phyloP scores from a whole-genome alignment of 192 early-diverging fungal species.

The Linderina pennispora region DNA sequence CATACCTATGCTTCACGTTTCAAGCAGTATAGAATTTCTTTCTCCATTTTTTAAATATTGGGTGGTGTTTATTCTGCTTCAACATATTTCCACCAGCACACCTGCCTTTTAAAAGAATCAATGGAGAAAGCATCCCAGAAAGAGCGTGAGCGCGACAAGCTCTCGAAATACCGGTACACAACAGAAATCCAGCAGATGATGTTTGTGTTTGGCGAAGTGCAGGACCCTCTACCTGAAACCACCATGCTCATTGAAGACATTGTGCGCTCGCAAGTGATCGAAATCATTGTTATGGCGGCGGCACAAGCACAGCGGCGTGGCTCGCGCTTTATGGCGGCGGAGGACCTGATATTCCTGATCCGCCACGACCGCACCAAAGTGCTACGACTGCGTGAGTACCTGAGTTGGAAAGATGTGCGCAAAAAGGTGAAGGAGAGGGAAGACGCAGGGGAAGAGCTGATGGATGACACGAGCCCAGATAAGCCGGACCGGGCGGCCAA shows the following conservation, averaged over 20 bases:
- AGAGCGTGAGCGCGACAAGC: constrained; percentile 23
- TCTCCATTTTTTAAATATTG: too few species aligned
- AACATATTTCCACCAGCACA: too few species aligned
- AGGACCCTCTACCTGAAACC: constrained; percentile 83
- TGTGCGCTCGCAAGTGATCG: constrained; percentile 88
- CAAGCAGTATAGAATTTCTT: too few species aligned
- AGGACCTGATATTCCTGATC: constrained; percentile 96
- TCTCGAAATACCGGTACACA: constrained; percentile 50
- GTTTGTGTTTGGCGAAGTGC: constrained; percentile 97
- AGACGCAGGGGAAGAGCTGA: constrained; percentile 46
- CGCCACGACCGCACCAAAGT: constrained; percentile 93
- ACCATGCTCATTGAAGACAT: constrained; percentile 93
- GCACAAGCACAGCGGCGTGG: constrained; percentile 75
- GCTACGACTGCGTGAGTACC: constrained; percentile 80
- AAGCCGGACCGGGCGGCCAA: constrained; percentile 52
- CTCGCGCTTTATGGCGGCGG: constrained; percentile 72
- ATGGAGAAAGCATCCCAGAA: too few species aligned
- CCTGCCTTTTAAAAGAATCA: too few species aligned
- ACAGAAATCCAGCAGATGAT: constrained; percentile 97
- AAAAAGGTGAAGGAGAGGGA: constrained; percentile 83
- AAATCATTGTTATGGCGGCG: constrained; percentile 88
- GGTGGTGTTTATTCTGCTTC: too few species aligned
- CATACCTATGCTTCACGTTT: too few species aligned
- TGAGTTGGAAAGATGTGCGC: constrained; percentile 95
- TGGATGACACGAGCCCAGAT: constrained; percentile 44